Base-by-base conservation (phyloP, 177 flowering plant genomes). In the Vitis hybrid region DNA sequence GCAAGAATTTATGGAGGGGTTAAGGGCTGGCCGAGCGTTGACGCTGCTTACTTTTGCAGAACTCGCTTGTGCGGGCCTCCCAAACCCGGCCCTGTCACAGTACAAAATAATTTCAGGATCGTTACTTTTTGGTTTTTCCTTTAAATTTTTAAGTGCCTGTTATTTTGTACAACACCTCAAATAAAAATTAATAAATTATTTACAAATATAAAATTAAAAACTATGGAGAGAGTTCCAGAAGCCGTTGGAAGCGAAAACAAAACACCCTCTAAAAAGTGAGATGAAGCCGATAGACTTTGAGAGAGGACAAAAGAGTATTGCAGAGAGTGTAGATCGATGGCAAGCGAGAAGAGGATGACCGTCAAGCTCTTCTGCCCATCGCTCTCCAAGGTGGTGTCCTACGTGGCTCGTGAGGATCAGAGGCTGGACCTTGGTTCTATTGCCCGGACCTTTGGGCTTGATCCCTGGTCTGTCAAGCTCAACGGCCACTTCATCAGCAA, bases 1-100 rank as follows among this genome's bases (percentile, higher is more conserved):
- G 95, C 94, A 82, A 0, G 70, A 88, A 89, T 91, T 93, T 94
- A 11, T 92, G 95, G 93, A 91, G 92, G 98, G 97, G 90, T 81
- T 56, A 91, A 84, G 87, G 97, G 97, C 97, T 91, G 90, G 98
- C 90, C 93, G 75, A 66, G 91, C 35, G 94, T 65, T 80, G 98
- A 93, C 97, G 98, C 97, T 93, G 98, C 99, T 85, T 90, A 90
- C 91, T 78, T 93, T 85, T 78, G 98, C 98, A 93, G 98, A 95
- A 91, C 98, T 93, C 93, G 65, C 88, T 83, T 65, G 93, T 1
- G 94, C 89, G 85, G 93, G 98, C 97, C 98, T 92, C 96, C 97
- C 91, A 68, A 59, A 58, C 21, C 79, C 74, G 68, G 60, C 69
- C 73, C 74, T 30, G 9, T 24, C 10, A 41, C 48, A 41, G 48